These are phyloP conservation scores for Vigna reflexopilosa DNA, from an alignment of 306 rosid species.

Conservation along the genomic window DNA sequence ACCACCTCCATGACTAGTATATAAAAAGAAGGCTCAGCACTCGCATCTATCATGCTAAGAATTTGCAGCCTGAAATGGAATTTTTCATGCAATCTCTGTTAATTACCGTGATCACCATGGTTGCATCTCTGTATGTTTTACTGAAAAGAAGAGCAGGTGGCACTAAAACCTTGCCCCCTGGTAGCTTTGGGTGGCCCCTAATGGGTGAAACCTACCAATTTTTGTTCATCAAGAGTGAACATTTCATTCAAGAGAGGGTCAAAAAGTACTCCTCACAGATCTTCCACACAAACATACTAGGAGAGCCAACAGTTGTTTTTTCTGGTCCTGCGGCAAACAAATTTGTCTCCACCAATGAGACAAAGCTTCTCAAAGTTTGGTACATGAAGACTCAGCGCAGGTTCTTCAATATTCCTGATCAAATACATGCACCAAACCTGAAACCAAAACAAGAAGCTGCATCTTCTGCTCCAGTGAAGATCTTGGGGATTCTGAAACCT, in stretches of 20 bases:
- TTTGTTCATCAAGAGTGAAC: constrained; percentile 53
- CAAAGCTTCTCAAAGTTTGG: constrained; percentile 59
- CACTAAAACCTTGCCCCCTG: constrained; percentile 61
- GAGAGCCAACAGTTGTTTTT: constrained; percentile 64
- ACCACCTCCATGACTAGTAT: not conserved
- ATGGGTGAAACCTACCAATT: constrained; percentile 62
- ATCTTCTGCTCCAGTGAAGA: constrained; percentile 39
- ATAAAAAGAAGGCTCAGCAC: not conserved
- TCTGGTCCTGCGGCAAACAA: constrained; percentile 70
- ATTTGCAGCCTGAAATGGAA: constrained; percentile 35
- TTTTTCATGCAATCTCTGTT: constrained; percentile 34
- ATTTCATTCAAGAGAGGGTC: constrained; percentile 52
- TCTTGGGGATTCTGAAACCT: constrained; percentile 66
- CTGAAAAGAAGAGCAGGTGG: constrained; percentile 27
- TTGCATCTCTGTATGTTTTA: constrained; percentile 13
- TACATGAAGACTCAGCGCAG: constrained; percentile 46
- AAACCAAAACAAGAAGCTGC: constrained; percentile 28
- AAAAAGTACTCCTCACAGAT: constrained; percentile 58
- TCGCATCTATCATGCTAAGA: not conserved
- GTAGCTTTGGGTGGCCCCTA: constrained; percentile 71
- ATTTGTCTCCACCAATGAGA: constrained; percentile 61
- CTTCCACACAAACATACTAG: constrained; percentile 67
- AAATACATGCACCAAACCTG: not conserved
- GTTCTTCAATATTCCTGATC: constrained; percentile 48
- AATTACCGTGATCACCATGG: constrained; percentile 37